A percentile compares a stretch with the other conserved stretches of the same genome.
Conservation (phyloP, 2,329 filamentous ascomycete species). For the Alternaria incomplexa region DNA sequence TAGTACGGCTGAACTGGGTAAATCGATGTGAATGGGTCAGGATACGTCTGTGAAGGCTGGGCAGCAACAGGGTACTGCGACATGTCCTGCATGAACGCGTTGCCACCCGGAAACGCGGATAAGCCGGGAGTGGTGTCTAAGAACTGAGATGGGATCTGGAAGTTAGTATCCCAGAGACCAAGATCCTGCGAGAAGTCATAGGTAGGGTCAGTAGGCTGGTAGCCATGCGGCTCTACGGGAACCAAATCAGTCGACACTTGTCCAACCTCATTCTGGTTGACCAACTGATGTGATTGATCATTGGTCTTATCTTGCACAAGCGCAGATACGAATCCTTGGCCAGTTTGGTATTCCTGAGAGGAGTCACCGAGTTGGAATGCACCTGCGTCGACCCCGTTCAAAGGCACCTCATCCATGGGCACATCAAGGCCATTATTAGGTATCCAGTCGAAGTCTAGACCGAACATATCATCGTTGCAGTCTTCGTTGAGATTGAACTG, state of each 20-base stretch:
- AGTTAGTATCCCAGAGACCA: neutral
- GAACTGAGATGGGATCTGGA: neutral
- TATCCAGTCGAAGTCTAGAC: neutral
- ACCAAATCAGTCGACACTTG: neutral
- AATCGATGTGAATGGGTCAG: constrained; percentile 1
- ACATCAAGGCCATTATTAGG: neutral
- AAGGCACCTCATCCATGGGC: neutral
- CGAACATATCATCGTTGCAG: neutral
- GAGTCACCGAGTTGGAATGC: neutral
- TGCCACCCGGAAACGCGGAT: constrained; percentile 8
- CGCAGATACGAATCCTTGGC: neutral
- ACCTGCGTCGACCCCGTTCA: neutral
- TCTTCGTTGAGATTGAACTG: neutral
- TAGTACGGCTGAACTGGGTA: constrained; percentile 7
- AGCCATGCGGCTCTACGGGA: neutral
- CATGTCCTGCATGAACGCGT: neutral
- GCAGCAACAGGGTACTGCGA: neutral
- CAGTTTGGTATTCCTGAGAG: neutral
- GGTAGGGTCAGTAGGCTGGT: neutral
- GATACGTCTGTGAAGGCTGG: neutral
- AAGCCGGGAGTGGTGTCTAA: constrained; percentile 6
- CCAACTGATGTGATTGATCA: neutral
- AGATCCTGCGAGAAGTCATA: neutral
- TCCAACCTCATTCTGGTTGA: neutral
- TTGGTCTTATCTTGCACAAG: neutral